Evolutionary conservation across 2,329 filamentous ascomycete genomes (phyloP), one percentile per base, ranked within the genome.

Genomic region (Trematosphaeria pertusa): DNA sequence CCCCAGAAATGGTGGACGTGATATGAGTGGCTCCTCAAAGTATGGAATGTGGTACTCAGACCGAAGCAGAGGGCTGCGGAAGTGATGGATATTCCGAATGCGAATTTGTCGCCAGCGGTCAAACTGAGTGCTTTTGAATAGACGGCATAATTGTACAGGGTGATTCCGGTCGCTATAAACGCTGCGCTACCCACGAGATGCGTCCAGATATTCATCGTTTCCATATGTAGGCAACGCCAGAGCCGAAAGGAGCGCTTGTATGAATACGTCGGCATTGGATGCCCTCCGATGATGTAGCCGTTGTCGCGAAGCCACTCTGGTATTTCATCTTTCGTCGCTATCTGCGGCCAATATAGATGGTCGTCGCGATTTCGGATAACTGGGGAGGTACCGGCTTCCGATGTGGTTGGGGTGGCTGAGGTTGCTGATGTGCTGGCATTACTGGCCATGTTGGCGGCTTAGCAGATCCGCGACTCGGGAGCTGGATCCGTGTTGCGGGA

Each of bases 1-100:
- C 58, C 61, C 61, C 61, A 64, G 35, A 60, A 50, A 38, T 64
- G 57, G 34, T 67, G 58, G 18, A 65, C 52, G 11, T 62, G 55
- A 39, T 65, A 65, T 2, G 62, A 69, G 34, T 66, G 64, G 37
- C 62, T 68, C 30, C 61, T 46, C 4, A 65, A 43, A 9, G 59
- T 67, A 18, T 68, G 59, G 15, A 68, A 67, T n/a, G 46, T 61
- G 20, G 58, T 40, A 33, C 55, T 61, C 20, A n/a, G 24, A 7
- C 6, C 34, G 19, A 37, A 37, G 34, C 34, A 37, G 10, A 21
- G 6, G 5, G 34, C 34, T 12, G 14, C 34, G 5, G 34, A 12
- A 19, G 19, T 6, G 11, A 37, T 37, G 5, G 19, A 18, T 5
- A 21, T 19, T 18, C 19, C 19, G 34, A 37, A 19, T 8, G 34